Evolutionary conservation across 2,329 filamentous ascomycete species (phyloP).

Genomic region (Stachybotrys chartarum): DNA sequence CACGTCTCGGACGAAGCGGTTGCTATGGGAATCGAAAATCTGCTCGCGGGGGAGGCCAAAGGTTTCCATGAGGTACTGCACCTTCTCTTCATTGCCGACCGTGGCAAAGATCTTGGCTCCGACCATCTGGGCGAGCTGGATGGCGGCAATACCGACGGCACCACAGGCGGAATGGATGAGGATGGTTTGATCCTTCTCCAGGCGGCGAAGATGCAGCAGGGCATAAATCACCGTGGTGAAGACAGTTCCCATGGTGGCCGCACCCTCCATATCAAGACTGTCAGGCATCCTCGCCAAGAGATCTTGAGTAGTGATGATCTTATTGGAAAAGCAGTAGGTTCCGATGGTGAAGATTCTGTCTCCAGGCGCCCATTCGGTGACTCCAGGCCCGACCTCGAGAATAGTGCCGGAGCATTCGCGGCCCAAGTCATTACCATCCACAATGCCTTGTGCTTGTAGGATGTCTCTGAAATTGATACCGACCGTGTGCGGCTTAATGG

Average conservation of each 20-base stretch:
- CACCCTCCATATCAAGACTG: neutral
- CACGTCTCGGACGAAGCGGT: neutral
- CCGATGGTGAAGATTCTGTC: neutral
- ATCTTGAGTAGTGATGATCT: no score
- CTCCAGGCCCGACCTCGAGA: neutral
- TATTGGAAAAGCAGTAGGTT: no score
- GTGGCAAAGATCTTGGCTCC: neutral
- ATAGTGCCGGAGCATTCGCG: neutral
- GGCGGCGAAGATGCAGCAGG: neutral
- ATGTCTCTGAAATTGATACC: neutral
- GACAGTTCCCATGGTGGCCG: neutral
- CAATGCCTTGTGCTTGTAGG: neutral
- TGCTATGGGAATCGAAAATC: neutral
- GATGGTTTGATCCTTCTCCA: neutral
- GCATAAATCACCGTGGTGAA: neutral
- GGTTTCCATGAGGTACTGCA: neutral
- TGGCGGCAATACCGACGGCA: neutral
- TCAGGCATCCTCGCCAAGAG: neutral
- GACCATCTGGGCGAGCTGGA: neutral
- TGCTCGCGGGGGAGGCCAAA: neutral
- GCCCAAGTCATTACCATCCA: neutral
- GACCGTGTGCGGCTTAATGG: neutral
- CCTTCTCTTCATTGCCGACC: neutral
- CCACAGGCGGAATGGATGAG: neutral
- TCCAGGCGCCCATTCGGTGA: neutral